Conservation (phyloP, 2,329 filamentous ascomycete species). For the Xylaria digitata region DNA sequence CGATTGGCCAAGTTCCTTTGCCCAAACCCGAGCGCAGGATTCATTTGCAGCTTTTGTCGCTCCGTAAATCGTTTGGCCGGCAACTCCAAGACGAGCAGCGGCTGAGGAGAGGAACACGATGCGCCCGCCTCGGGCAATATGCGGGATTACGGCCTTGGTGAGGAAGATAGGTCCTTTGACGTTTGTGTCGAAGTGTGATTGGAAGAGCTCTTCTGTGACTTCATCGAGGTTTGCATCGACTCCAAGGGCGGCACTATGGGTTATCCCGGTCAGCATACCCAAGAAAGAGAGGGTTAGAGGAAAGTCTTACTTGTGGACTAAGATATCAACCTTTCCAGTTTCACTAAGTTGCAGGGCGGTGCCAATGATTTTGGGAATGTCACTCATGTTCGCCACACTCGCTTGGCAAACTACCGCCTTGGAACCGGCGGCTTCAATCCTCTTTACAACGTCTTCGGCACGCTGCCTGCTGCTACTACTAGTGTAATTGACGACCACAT, state of each 20-base stretch:
- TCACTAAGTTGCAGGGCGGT: neutral
- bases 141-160: neutral
- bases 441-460: neutral
- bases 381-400: neutral
- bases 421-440: conserved; percentile 5
- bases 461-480: conserved; percentile 1
- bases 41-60: conserved; percentile 14
- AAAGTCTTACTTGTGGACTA: conserved; percentile 3
- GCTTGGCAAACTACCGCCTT: conserved; percentile 7
- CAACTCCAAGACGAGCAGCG: conserved; percentile 13
- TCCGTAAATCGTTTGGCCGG: conserved; percentile 7
- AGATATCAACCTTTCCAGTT: conserved; percentile 7
- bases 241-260: conserved; percentile 5
- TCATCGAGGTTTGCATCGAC: conserved; percentile 7
- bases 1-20: conserved; percentile 18
- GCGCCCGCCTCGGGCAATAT: conserved; percentile 4
- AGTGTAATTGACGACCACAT: conserved; percentile 6
- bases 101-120: conserved; percentile 15
- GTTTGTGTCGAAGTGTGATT: conserved; percentile 13
- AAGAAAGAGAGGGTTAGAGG: neutral
- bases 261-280: neutral
- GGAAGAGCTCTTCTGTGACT: conserved; percentile 9
- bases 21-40: conserved; percentile 7
- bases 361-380: neutral
- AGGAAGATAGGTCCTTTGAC: conserved; percentile 17